Evolutionary conservation across 106 monocot species (phyloP), one percentile per base, ranked within the genome.

Genomic region (Alisma plantagoaquatica): DNA sequence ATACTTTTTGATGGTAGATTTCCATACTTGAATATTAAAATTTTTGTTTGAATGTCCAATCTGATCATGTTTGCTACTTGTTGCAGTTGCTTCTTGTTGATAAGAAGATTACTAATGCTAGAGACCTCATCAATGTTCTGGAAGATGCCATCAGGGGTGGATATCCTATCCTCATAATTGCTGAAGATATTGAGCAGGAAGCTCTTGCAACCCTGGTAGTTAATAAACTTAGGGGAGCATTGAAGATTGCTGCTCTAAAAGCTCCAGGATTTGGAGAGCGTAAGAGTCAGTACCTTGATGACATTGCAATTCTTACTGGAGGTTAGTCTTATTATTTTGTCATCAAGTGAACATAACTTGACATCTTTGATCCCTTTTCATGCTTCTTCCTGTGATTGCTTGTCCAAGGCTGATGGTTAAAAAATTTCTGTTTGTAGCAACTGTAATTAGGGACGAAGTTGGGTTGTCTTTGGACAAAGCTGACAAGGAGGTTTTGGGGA

Each of bases 241-340:
- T 89, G 62, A 96, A 96, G 59, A 84, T 96, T 59, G 88, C 94
- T 50, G 94, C 94, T 28, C 73, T 96, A 9, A 96, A 96, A 64
- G 94, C 94, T 35, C 94, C 94, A 75, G 94, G 88, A 41, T 96
- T 96, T 71, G 94, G 94, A 45, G 94, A 96, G 67, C 71, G 94
- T 28, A 96, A 96, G 62, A 96, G 88, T 54, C 88, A 96, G 41
- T 96, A 88, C 62, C 81, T 96, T 64, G 89, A 89, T 69, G 89
- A 89, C 43, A 89, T 89, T 66, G 84, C 96, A 3, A 96, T 96
- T 20, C 70, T 96, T 23, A 89, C 88, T 46, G 88, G 84, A 81
- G 88, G 96, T 89, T 46, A 15, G 5, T 8, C 46, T 41, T 35
- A 10, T 2, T 25, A 23, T 51, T 3, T 17, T 38, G 14, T 38